A percentile compares a stretch with the other conserved stretches of the same genome.
These are phyloP conservation scores for Oenanthe sinensis DNA, from an alignment of 129 eudicot species.

Conservation along the genomic window DNA sequence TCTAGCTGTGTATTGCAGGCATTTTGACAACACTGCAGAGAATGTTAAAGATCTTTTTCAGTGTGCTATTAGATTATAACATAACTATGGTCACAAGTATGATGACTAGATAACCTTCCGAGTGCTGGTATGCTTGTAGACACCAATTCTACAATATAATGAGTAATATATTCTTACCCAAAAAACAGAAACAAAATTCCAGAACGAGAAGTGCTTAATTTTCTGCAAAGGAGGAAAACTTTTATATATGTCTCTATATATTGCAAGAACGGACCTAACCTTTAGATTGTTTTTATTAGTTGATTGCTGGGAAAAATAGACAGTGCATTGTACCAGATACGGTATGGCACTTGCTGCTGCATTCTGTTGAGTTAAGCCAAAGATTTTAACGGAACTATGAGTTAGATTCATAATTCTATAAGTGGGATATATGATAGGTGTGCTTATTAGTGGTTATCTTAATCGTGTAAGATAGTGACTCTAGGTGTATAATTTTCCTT, in stretches of 20 bases:
- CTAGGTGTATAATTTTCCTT: background rate
- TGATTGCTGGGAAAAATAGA: background rate
- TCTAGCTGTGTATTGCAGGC: background rate
- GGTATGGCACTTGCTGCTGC: background rate
- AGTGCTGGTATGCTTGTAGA: background rate
- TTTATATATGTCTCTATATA: background rate
- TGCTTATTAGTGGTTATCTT: background rate
- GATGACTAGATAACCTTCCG: background rate
- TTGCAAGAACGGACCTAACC: background rate
- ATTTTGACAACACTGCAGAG: background rate
- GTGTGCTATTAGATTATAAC: background rate
- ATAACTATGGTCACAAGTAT: background rate
- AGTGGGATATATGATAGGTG: background rate
- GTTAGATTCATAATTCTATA: background rate
- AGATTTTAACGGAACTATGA: background rate
- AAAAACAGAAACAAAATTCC: background rate
- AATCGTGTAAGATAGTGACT: background rate
- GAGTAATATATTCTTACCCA: background rate
- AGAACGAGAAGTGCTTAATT: background rate
- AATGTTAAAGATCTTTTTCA: background rate
- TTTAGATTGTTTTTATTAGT: background rate
- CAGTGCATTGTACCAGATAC: background rate
- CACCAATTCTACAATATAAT: background rate
- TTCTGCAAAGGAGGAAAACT: background rate
- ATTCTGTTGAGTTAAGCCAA: background rate